Percentiles rank a stretch among this genome's conserved stretches.
These are phyloP conservation scores for Umbelopsis isabellina DNA, from an alignment of 192 early-diverging fungal genomes.

Conservation along the genomic window DNA sequence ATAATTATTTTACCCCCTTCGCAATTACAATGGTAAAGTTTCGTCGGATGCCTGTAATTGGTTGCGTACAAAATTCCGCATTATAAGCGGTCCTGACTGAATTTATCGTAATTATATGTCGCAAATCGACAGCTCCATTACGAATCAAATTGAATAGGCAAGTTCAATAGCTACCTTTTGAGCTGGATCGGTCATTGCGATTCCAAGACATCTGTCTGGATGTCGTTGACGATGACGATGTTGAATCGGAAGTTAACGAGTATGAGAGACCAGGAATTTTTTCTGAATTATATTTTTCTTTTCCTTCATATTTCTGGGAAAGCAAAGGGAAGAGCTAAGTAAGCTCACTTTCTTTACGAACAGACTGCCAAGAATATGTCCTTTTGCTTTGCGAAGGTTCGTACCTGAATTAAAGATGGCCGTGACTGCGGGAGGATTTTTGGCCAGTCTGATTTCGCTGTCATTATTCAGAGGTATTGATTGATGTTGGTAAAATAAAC, in stretches of 20 bases:
- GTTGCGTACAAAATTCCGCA: too few species aligned
- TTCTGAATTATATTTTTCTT: constrained; percentile 2
- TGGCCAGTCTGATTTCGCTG: background rate
- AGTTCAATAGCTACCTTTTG: background rate
- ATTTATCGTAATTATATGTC: too few species aligned
- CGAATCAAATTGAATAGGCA: too few species aligned
- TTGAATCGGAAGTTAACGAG: background rate
- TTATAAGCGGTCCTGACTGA: too few species aligned
- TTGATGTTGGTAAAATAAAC: background rate
- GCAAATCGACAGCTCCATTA: too few species aligned
- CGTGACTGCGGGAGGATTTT: background rate
- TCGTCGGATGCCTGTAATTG: too few species aligned
- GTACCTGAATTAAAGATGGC: constrained; percentile 8
- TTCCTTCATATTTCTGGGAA: background rate
- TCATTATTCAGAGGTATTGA: background rate
- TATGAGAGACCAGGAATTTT: background rate
- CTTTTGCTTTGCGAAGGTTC: background rate
- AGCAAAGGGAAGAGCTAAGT: too few species aligned
- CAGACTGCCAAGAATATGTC: too few species aligned
- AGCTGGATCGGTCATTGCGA: background rate
- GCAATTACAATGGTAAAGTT: background rate
- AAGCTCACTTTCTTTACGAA: too few species aligned
- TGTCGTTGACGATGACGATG: background rate
- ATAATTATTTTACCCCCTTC: too few species aligned
- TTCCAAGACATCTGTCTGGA: background rate